Base-by-base conservation (phyloP, 805 yeast species). In the Diddensiella transvaalensis region DNA sequence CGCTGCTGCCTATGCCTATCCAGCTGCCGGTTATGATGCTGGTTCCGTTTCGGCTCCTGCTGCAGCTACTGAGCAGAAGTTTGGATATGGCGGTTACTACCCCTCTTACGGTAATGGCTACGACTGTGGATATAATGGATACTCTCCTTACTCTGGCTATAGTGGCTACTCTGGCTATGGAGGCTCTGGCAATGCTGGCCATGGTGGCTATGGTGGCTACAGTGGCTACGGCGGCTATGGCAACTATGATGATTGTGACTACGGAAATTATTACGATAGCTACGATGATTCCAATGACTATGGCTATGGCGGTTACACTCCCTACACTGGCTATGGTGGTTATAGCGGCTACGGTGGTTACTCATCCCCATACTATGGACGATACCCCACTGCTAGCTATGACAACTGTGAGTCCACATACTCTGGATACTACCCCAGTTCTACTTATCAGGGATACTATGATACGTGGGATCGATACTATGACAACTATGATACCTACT, bases 331-430 rank as follows among this genome's bases (percentile, higher is more conserved):
- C 18, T 35, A 35, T 35, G 38, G 21, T 13, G 46, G 29, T 22
- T 30, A 42, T 21, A n/a, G 18, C 18, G 33, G 42, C 36, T 38
- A 29, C 48, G 23, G 17, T 44, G 42, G 38, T 43, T 44, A 33
- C 39, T 4, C 21, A 19, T 22, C 17, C 24, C 36, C n/a, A 11
- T n/a, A 32, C 17, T 22, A 36, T n/a, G 36, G 36, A 8, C 33
- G 44, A 17, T 8, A 22, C n/a, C 19, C 15, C 19, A n/a, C 11
- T 26, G n/a, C 24, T 18, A 19, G 18, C 15, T 17, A 22, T 18
- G 22, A 4, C 18, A 24, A 30, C 45, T 15, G n/a, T 30, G 45
- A 22, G 23, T 29, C 3, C 6, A 29, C 19, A 17, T 18, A 15
- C 33, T 6, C 13, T 4, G 38, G 35, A 22, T n/a, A 30, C 5